Base-by-base conservation (phyloP, 1,139 yeast genomes). In the Petasospora rhodanensis region DNA sequence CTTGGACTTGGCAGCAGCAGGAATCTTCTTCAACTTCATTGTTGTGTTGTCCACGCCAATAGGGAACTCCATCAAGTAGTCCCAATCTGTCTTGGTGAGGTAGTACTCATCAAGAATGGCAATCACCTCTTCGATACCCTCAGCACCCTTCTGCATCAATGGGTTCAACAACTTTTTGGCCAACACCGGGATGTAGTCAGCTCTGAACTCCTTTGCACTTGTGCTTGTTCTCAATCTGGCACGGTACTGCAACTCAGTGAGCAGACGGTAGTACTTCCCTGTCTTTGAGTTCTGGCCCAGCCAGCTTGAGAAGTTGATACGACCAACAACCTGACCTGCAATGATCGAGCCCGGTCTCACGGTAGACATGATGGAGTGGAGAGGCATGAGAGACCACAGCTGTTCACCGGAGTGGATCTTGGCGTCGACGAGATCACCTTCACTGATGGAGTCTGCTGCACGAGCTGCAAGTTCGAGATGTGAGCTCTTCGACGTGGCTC, bases 341-440 rank as follows among this genome's bases (percentile, higher is more conserved):
- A 86, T 78, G 43, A 69, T 73, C 29, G 77, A 77, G 1, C 87
- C 69, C 0, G 99, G 98, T 26, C 76, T 66, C 11, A 93, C 86
- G 1, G 95, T 76, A 1, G 97, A 89, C 70, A 84, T 67, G 4
- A 87, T 71, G 0, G 91, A 97, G 60, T 89, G 96, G 49, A 87
- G 71, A 4, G 99, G 99, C 66, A 93, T 72, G 44, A 93, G 67
- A 44, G 93, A 77, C 99, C 99, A 93, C 50, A 85, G 89, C 59
- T 91, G 98, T 50, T 89, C 96, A 29, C 94, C 75, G 25, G 95
- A 83, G 51, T 95, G 82, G 40, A 93, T 89, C 55, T 76, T 68
- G 18, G 76, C 66, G 54, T 87, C 95, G 14, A 89, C 79, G 19
- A 79, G 57, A 55, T 93, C 98, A 12, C 91, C 82, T 36, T 73